These are phyloP conservation scores for Beauveria sp. DNA, from an alignment of 2,329 filamentous ascomycete genomes.

Conservation along the genomic window DNA sequence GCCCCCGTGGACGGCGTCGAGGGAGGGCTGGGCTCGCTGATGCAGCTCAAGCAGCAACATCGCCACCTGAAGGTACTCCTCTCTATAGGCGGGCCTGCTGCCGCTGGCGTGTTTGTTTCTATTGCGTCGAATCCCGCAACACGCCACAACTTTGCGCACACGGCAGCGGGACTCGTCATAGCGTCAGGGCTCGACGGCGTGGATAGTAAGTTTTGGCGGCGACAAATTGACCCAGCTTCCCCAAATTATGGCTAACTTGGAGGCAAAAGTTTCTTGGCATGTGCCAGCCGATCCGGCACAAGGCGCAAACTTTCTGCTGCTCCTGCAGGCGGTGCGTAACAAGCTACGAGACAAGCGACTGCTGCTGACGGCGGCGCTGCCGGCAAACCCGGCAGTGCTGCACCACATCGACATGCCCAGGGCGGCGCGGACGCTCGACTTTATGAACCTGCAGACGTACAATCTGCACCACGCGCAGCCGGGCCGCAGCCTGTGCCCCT, in stretches of 20 bases:
- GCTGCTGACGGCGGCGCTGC: conserved; percentile 64
- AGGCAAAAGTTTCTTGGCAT: conserved; percentile 65
- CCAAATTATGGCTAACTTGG: too few relatives aligned
- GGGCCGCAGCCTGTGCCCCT: conserved; percentile 61
- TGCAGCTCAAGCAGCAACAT: conserved; percentile 63
- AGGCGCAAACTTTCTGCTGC: conserved; percentile 61
- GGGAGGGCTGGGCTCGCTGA: conserved; percentile 66
- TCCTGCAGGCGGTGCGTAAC: conserved; percentile 59
- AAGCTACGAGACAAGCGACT: conserved; percentile 62
- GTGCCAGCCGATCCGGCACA: conserved; percentile 60
- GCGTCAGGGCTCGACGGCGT: conserved; percentile 56
- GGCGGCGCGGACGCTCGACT: conserved; percentile 60
- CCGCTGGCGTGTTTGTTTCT: conserved; percentile 57
- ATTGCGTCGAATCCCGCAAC: conserved; percentile 54
- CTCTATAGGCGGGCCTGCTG: conserved; percentile 64
- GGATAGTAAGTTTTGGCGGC: conserved; percentile 50
- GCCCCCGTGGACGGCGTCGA: conserved; percentile 64
- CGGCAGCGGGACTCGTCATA: conserved; percentile 59
- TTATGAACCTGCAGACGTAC: conserved; percentile 73
- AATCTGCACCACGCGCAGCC: conserved; percentile 72
- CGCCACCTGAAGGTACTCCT: conserved; percentile 66
- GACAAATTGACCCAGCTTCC: neutral
- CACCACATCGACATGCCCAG: conserved; percentile 59
- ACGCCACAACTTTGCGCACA: conserved; percentile 63
- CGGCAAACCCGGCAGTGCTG: conserved; percentile 58